Conservation (phyloP, 805 yeast species). For the Suhomyces prunicola region DNA sequence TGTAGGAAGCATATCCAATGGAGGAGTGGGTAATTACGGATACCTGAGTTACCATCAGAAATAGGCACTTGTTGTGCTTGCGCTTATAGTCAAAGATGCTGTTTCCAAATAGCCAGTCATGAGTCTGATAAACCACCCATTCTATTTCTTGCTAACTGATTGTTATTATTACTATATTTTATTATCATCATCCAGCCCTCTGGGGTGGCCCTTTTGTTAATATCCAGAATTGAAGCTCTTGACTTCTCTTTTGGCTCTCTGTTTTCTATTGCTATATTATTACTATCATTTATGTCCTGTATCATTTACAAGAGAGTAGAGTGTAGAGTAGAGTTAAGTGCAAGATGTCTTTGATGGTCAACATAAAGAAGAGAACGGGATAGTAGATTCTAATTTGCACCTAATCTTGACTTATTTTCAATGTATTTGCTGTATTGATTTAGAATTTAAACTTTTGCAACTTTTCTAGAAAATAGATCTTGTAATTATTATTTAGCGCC, state of each 20-base stretch:
- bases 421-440: too few relatives aligned
- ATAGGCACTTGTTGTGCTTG: not conserved
- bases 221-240: not conserved
- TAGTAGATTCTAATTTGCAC: too few relatives aligned
- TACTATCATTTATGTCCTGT: not conserved
- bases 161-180: slow-evolving; percentile 3
- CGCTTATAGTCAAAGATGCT: too few relatives aligned
- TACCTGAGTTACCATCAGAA: slow-evolving; percentile 31
- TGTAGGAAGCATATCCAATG: slow-evolving; percentile 6
- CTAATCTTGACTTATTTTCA: too few relatives aligned
- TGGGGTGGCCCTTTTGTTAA: too few relatives aligned
- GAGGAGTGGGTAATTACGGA: slow-evolving; percentile 35
- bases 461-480: too few relatives aligned
- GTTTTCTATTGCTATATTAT: slow-evolving; percentile 1
- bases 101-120: too few relatives aligned
- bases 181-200: not conserved
- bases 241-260: not conserved
- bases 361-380: too few relatives aligned
- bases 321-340: too few relatives aligned
- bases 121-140: not conserved
- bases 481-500: too few relatives aligned
- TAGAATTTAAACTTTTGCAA: too few relatives aligned
- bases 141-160: slow-evolving; percentile 2
- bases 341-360: too few relatives aligned
- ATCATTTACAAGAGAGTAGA: not conserved